Percentiles rank a stretch among this genome's conserved stretches.
These are phyloP conservation scores for Pseudotsuga menziesii DNA, from an alignment of 75 land plant genomes.

Conservation along the genomic window DNA sequence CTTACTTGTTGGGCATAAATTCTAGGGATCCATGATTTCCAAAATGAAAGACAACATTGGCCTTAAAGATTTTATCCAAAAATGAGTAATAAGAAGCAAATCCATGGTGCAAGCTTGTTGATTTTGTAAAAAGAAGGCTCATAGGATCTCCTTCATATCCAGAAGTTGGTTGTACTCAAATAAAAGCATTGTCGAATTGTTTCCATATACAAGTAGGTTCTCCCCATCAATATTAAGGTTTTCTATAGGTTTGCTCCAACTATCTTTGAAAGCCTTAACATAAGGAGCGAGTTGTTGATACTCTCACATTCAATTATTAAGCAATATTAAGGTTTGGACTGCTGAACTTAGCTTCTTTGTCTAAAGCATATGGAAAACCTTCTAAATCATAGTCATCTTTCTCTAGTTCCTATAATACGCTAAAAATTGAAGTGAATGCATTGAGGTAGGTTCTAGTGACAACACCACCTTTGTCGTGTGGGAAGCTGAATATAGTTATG, in stretches of 20 bases:
- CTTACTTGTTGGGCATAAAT: slow-evolving; percentile 99
- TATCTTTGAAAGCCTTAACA: slow-evolving; percentile 76
- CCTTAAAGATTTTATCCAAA: slow-evolving; percentile 87
- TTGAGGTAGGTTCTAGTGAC: slow-evolving; percentile 95
- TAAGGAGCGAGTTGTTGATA: slow-evolving; percentile 89
- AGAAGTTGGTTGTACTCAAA: slow-evolving; percentile 97
- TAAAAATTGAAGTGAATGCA: slow-evolving; percentile 91
- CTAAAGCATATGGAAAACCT: slow-evolving; percentile 87
- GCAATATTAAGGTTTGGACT: slow-evolving; percentile 92
- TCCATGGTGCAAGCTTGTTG: slow-evolving; percentile 98
- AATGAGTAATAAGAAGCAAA: slow-evolving; percentile 98
- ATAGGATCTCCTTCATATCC: slow-evolving; percentile 99
- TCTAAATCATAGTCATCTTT: slow-evolving; percentile 83
- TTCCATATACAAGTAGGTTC: slow-evolving; percentile 92
- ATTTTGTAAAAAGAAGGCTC: slow-evolving; percentile 95
- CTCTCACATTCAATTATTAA: slow-evolving; percentile 87
- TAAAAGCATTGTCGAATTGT: slow-evolving; percentile 90
- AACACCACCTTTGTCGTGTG: slow-evolving; percentile 98
- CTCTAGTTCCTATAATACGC: slow-evolving; percentile 79
- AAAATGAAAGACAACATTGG: slow-evolving; percentile 95
- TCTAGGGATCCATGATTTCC: slow-evolving; percentile 98
- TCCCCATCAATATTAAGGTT: slow-evolving; percentile 96
- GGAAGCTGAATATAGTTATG: slow-evolving; percentile 98
- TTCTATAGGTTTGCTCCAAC: slow-evolving; percentile 97
- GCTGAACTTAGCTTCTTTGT: slow-evolving; percentile 95